A percentile compares a stretch with the other conserved stretches of the same genome.
These are phyloP conservation scores for Telfairia occidentalis DNA, from an alignment of 331 rosid species.

Conservation along the genomic window DNA sequence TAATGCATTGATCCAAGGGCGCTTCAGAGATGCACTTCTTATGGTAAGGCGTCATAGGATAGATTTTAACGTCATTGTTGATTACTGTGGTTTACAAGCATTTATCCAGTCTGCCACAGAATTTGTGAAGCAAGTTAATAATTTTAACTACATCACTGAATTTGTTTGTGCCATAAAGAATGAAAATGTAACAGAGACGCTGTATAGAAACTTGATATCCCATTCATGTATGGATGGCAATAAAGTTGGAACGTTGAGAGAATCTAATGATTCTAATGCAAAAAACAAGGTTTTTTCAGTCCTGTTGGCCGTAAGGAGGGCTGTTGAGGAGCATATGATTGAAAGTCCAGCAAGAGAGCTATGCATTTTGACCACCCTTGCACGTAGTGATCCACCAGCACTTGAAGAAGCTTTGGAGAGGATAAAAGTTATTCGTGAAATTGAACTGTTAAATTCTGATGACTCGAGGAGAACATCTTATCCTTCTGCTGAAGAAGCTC, in stretches of 20 bases:
- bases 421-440: slow-evolving; percentile 64
- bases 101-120: slow-evolving; percentile 73
- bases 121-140: slow-evolving; percentile 74
- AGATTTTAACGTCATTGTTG: slow-evolving; percentile 78
- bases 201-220: slow-evolving; percentile 43
- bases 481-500: slow-evolving; percentile 92
- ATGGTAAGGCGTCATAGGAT: slow-evolving; percentile 93
- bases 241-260: slow-evolving; percentile 28
- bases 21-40: slow-evolving; percentile 75
- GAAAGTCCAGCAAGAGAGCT: slow-evolving; percentile 88
- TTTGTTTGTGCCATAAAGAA: slow-evolving; percentile 88
- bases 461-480: slow-evolving; percentile 37
- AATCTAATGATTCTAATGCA: slow-evolving; percentile 22
- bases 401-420: slow-evolving; percentile 94
- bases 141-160: slow-evolving; percentile 77
- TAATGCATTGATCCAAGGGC: slow-evolving; percentile 66
- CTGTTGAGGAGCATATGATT: slow-evolving; percentile 57
- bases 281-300: slow-evolving; percentile 66
- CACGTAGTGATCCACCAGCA: slow-evolving; percentile 86
- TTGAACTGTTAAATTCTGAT: slow-evolving; percentile 60
- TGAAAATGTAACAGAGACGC: slow-evolving; percentile 56
- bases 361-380: slow-evolving; percentile 89
- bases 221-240: slow-evolving; percentile 28
- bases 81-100: slow-evolving; percentile 62
- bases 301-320: slow-evolving; percentile 66